Percentiles rank a stretch among this genome's conserved stretches.
phyloP scores from a whole-genome alignment of 2,329 filamentous ascomycete species.

The Penicillium sp. region DNA sequence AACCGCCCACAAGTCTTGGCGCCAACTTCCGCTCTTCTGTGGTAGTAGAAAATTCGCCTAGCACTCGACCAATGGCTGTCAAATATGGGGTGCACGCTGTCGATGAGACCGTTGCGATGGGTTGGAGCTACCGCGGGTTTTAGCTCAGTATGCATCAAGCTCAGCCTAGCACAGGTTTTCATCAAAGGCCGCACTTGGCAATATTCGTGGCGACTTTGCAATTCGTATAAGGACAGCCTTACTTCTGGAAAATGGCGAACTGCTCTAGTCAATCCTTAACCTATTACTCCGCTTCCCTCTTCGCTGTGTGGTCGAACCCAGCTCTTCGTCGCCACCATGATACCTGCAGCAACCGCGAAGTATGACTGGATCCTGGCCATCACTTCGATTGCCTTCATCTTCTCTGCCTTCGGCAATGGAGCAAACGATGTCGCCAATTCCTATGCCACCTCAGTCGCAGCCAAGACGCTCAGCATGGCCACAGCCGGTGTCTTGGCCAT shows the following conservation, averaged over 20 bases:
- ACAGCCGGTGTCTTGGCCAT: constrained; percentile 51
- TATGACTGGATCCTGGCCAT: constrained; percentile 33
- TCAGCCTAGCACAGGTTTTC: neutral
- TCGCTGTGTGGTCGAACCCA: neutral
- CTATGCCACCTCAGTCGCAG: constrained; percentile 53
- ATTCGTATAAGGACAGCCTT: constrained; percentile 3
- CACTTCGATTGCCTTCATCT: constrained; percentile 29
- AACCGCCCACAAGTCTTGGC: constrained; percentile 7
- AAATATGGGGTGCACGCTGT: neutral
- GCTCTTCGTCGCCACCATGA: constrained; percentile 16
- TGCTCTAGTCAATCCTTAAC: neutral
- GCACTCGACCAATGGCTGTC: neutral
- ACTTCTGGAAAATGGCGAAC: neutral
- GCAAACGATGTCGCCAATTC: constrained; percentile 53
- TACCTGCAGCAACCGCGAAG: constrained; percentile 23
- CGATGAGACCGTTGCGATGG: constrained; percentile 1
- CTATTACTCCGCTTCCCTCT: neutral
- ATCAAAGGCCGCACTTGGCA: constrained; percentile 7
- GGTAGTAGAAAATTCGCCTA: neutral
- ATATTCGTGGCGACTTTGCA: neutral
- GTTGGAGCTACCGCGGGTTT: neutral
- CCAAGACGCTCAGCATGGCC: constrained; percentile 51
- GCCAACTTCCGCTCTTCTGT: neutral
- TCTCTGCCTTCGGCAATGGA: constrained; percentile 30
- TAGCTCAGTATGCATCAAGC: neutral